Evolutionary conservation across 2,329 filamentous ascomycete genomes (phyloP), one percentile per base, ranked within the genome.

Genomic region (Penicillium sp.): DNA sequence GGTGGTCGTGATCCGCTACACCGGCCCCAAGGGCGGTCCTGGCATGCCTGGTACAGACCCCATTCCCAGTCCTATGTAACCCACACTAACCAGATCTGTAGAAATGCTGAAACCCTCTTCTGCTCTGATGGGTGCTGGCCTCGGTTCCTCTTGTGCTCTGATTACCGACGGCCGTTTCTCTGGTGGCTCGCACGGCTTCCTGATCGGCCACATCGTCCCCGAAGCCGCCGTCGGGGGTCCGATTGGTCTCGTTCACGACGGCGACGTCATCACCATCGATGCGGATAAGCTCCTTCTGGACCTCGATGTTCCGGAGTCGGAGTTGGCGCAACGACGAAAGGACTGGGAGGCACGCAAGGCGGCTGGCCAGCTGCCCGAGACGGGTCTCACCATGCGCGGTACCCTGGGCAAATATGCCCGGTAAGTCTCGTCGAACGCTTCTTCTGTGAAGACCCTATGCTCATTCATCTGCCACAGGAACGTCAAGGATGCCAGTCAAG

Each of bases 201-300:
- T 93, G 53, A 91, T 93, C 57, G 87, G 87, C 1, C 87, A 93
- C 68, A 85, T 94, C 47, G 87, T 90, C 27, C 88, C 88, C 17
- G 88, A 94, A 70, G 88, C 88, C 7, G 83, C 87, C 60, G 86
- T 86, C 51, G 88, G 88, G 34, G 88, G 88, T 0, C 88, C 88
- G 2, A 93, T 94, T 47, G 88, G 79, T 10, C 75, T 94, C 8
- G 84, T 93, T n/a, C 65, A 78, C 54, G 83, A 94, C 53, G 88
- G 88, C 17, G 88, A 94, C 62, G 75, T 75, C 42, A 84, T 94
- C 52, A 80, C 82, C 33, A 94, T 94, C 45, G 87, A 94, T 57
- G 86, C 88, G 0, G 84, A 90, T 64, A 80, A 81, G 60, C 79
- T 79, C 30, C 75, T 74, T 35, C 78, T 75, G 65, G 88, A 78